These are phyloP conservation scores for Phoma sp. DNA, from an alignment of 2,329 filamentous ascomycete species.

Conservation along the genomic window DNA sequence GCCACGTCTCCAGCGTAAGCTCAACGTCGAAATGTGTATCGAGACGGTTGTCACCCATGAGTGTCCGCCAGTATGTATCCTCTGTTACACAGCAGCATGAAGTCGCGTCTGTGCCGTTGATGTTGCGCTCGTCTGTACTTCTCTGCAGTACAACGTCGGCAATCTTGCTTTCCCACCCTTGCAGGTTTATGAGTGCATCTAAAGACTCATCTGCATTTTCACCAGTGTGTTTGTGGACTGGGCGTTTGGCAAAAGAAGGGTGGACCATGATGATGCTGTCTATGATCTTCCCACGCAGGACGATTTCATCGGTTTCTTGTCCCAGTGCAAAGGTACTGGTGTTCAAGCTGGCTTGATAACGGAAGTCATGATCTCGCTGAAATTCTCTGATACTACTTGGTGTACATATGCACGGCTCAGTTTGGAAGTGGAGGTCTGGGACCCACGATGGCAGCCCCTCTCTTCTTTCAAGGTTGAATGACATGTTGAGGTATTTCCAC, in stretches of 20 bases:
- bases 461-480: conserved; percentile 1
- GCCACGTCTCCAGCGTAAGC: neutral
- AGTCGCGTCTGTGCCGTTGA: neutral
- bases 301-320: neutral
- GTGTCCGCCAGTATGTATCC: conserved; percentile 1
- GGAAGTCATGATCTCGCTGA: too few relatives aligned
- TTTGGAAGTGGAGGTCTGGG: neutral
- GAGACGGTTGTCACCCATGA: neutral
- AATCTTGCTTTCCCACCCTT: too few relatives aligned
- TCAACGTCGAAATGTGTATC: neutral
- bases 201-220: too few relatives aligned
- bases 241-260: too few relatives aligned
- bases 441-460: conserved; percentile 5
- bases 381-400: neutral
- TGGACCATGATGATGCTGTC: neutral
- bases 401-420: neutral
- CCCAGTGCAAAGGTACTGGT: too few relatives aligned
- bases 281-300: conserved; percentile 2
- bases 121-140: neutral
- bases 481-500: conserved; percentile 4
- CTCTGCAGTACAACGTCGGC: too few relatives aligned
- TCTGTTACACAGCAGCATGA: neutral
- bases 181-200: too few relatives aligned
- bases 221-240: neutral
- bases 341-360: too few relatives aligned